Conservation (phyloP, 1,284 basidiomycete genomes). For the Sporisorium exsertum region DNA sequence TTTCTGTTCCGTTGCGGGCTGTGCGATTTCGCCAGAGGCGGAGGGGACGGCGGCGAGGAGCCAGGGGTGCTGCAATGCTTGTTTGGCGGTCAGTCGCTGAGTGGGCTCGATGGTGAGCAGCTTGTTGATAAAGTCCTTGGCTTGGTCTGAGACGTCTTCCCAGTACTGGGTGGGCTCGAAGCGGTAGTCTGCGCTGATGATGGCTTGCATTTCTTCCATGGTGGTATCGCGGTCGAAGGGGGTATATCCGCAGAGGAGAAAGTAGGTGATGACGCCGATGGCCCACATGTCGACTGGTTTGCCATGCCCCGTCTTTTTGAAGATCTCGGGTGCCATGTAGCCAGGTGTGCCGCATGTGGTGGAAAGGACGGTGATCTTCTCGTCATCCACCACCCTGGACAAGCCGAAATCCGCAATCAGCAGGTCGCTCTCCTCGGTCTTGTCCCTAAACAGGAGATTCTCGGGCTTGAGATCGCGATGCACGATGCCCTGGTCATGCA, state of each 20-base stretch:
- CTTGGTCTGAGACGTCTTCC: slow-evolving; percentile 60
- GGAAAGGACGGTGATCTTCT: slow-evolving; percentile 86
- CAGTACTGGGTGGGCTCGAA: slow-evolving; percentile 67
- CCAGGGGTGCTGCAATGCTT: slow-evolving; percentile 65
- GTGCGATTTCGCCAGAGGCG: neutral
- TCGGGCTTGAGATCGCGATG: slow-evolving; percentile 97
- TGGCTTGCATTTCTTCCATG: slow-evolving; percentile 68
- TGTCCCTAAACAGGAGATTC: slow-evolving; percentile 92
- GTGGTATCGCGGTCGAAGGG: slow-evolving; percentile 68
- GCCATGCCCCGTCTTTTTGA: slow-evolving; percentile 89
- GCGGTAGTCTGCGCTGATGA: slow-evolving; percentile 65
- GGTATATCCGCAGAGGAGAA: slow-evolving; percentile 67
- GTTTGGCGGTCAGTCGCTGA: slow-evolving; percentile 56
- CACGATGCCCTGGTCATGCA: slow-evolving; percentile 93
- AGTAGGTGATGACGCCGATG: slow-evolving; percentile 68
- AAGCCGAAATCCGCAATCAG: slow-evolving; percentile 98
- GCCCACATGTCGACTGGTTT: slow-evolving; percentile 90
- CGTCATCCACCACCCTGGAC: slow-evolving; percentile 84
- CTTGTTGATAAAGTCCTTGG: slow-evolving; percentile 65
- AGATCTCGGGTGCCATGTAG: slow-evolving; percentile 99
- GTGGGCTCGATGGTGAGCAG: slow-evolving; percentile 64
- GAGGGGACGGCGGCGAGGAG: slow-evolving; percentile 30
- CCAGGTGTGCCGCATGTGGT: slow-evolving; percentile 93
- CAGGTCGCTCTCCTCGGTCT: slow-evolving; percentile 90
- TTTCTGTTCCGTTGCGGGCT: slow-evolving; percentile 35